Conservation (phyloP, 2,329 filamentous ascomycete species). For the Arthroderma uncinatum region DNA sequence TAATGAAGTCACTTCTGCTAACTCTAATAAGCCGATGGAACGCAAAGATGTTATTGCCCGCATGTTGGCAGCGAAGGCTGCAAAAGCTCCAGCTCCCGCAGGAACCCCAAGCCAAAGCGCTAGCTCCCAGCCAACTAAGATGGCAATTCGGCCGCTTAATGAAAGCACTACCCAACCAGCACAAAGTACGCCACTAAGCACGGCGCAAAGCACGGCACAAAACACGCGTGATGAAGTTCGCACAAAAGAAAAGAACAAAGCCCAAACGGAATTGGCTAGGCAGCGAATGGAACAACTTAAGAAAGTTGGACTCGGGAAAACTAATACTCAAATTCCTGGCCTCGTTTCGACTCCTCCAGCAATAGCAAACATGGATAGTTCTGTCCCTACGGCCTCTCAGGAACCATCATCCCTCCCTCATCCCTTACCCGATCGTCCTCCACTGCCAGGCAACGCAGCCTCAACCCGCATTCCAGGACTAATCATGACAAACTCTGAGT, state of each 20-base stretch:
- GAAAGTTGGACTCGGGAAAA: slow-evolving; percentile 38
- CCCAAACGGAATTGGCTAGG: slow-evolving; percentile 63
- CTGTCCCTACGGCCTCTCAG: slow-evolving; percentile 1
- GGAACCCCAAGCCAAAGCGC: not conserved
- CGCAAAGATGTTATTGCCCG: slow-evolving; percentile 67
- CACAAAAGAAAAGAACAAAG: slow-evolving; percentile 43
- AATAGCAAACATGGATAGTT: slow-evolving; percentile 8
- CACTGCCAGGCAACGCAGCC: slow-evolving; percentile 20
- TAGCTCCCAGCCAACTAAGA: not conserved
- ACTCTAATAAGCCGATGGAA: slow-evolving; percentile 43
- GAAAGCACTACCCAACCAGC: not conserved
- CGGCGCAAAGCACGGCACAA: not conserved
- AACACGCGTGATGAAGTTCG: slow-evolving; percentile 13
- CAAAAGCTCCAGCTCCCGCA: slow-evolving; percentile 32
- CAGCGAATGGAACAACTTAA: slow-evolving; percentile 68
- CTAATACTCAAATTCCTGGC: slow-evolving; percentile 8
- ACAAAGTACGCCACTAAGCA: not conserved
- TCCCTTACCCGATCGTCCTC: slow-evolving; percentile 30
- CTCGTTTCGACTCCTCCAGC: slow-evolving; percentile 13
- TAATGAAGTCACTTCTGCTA: slow-evolving; percentile 3
- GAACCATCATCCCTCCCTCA: slow-evolving; percentile 18
- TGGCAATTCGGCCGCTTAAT: not conserved
- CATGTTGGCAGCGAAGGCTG: slow-evolving; percentile 60
- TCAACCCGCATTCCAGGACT: slow-evolving; percentile 41
- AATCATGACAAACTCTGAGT: slow-evolving; percentile 34